Evolutionary conservation across 495 filamentous ascomycete genomes (phyloP).

Genomic region (Penicillium flavigenum): DNA sequence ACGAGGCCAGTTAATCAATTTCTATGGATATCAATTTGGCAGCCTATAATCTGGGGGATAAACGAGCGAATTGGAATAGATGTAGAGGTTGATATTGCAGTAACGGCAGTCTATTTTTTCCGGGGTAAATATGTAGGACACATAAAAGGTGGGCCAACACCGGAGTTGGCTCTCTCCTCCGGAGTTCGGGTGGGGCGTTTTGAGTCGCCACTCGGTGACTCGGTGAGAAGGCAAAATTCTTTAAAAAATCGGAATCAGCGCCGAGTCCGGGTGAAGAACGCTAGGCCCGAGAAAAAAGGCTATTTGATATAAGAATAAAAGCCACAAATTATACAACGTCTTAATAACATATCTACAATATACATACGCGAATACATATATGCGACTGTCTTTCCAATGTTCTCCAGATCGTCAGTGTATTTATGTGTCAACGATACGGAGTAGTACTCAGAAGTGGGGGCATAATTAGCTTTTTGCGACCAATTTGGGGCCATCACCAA

Average conservation of each 20-base stretch:
- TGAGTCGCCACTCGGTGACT: constrained; percentile 7
- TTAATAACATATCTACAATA: too few relatives aligned
- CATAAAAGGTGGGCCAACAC: background rate
- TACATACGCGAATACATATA: too few relatives aligned
- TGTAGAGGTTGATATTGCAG: background rate
- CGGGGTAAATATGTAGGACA: background rate
- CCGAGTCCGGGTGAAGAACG: constrained; percentile 2
- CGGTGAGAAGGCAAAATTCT: constrained; percentile 2
- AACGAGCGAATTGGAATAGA: background rate
- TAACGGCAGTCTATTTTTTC: background rate
- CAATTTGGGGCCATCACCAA: constrained; percentile 13
- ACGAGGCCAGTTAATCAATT: background rate
- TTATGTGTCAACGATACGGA: too few relatives aligned
- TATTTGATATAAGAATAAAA: background rate
- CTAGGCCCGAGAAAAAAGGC: background rate
- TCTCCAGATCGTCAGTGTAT: too few relatives aligned
- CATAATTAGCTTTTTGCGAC: background rate
- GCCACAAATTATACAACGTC: background rate
- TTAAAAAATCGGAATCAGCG: background rate
- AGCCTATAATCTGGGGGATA: background rate
- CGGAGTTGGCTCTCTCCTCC: constrained; percentile 3
- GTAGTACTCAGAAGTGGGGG: too few relatives aligned
- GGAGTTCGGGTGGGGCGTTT: background rate
- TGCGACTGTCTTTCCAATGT: too few relatives aligned
- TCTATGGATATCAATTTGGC: background rate